phyloP scores from a whole-genome alignment of 2,329 filamentous ascomycete genomes.

The Paracoccidioides lutzii region DNA sequence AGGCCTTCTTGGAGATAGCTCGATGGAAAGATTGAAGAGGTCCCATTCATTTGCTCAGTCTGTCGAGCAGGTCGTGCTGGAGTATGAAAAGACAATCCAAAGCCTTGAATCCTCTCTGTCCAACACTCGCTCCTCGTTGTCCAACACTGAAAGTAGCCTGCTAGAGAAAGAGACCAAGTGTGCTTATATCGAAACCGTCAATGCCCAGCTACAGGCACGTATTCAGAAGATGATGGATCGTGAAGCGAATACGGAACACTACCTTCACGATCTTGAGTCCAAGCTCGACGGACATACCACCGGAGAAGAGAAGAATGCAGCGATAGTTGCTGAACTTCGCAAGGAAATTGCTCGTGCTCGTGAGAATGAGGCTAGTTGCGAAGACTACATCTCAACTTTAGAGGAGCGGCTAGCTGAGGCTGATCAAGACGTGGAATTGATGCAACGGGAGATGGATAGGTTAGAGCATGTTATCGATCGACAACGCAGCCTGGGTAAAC shows the following conservation, averaged over 20 bases:
- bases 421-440: slow-evolving; percentile 88
- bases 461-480: slow-evolving; percentile 91
- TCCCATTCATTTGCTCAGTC: slow-evolving; percentile 94
- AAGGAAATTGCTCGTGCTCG: slow-evolving; percentile 81
- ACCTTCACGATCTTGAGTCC: slow-evolving; percentile 79
- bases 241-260: slow-evolving; percentile 81
- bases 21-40: slow-evolving; percentile 76
- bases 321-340: slow-evolving; percentile 71
- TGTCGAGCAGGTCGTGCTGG: slow-evolving; percentile 87
- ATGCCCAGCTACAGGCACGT: slow-evolving; percentile 73
- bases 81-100: slow-evolving; percentile 98
- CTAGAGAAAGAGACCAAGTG: slow-evolving; percentile 90
- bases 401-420: slow-evolving; percentile 92
- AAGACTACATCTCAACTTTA: slow-evolving; percentile 94
- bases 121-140: slow-evolving; percentile 70
- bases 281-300: slow-evolving; percentile 83
- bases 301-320: slow-evolving; percentile 83
- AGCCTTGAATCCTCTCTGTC: slow-evolving; percentile 82
- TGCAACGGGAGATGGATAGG: slow-evolving; percentile 92
- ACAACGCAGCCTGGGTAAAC: slow-evolving; percentile 84
- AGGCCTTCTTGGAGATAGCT: slow-evolving; percentile 58
- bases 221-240: slow-evolving; percentile 89
- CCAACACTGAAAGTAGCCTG: slow-evolving; percentile 71
- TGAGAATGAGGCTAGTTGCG: slow-evolving; percentile 78
- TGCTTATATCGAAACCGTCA: slow-evolving; percentile 84